Percentiles rank a stretch among this genome's conserved stretches.
phyloP scores from a whole-genome alignment of 305 asterid species.

The Plantago lanceolata region DNA sequence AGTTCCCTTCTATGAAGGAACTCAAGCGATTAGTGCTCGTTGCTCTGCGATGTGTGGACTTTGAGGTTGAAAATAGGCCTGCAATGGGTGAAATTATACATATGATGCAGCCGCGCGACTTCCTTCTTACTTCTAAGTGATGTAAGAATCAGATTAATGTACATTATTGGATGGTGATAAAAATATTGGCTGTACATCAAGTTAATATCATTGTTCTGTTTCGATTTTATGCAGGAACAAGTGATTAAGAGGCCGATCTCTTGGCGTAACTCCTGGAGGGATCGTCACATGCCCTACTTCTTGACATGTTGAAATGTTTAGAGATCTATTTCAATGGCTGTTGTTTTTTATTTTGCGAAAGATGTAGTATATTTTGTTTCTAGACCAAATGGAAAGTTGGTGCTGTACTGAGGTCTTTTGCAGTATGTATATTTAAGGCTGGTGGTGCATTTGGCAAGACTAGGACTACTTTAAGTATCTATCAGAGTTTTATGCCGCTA shows the following conservation, averaged over 20 bases:
- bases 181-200: background rate
- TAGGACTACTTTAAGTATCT: too few relatives aligned
- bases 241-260: conserved; percentile 25
- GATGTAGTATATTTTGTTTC: too few relatives aligned
- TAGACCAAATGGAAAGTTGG: too few relatives aligned
- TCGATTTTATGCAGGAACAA: conserved; percentile 23
- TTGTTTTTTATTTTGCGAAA: too few relatives aligned
- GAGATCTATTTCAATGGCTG: too few relatives aligned
- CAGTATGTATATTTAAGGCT: too few relatives aligned
- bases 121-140: conserved; percentile 31
- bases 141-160: conserved; percentile 26
- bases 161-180: background rate
- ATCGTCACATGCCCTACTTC: background rate
- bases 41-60: conserved; percentile 58
- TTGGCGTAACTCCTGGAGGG: conserved; percentile 13
- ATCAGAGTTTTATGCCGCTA: too few relatives aligned
- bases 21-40: conserved; percentile 42
- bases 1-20: conserved; percentile 29
- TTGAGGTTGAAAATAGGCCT: conserved; percentile 41
- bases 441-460: too few relatives aligned
- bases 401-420: too few relatives aligned
- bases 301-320: background rate
- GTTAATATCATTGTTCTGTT: background rate
- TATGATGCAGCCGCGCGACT: conserved; percentile 50
- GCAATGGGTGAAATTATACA: conserved; percentile 43